phyloP scores from a whole-genome alignment of 2,329 filamentous ascomycete genomes.

The Fusarium algeriense region DNA sequence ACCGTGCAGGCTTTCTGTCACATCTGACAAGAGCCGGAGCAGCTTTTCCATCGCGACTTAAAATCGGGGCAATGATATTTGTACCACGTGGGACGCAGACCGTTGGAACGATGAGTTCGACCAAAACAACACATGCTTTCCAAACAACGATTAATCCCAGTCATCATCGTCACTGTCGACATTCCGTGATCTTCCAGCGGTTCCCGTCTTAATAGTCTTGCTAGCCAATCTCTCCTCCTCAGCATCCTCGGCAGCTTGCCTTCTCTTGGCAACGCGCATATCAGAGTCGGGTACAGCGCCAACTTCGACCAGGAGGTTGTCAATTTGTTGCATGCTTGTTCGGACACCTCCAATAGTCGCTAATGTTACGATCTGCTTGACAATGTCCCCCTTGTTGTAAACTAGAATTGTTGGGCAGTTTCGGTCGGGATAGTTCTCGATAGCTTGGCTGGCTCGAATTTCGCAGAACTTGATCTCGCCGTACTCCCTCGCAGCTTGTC shows the following conservation, averaged over 20 bases:
- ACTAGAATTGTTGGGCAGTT: constrained; percentile 96
- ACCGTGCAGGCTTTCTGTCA: not conserved
- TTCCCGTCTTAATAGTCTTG: constrained; percentile 65
- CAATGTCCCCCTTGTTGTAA: constrained; percentile 93
- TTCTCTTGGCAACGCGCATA: constrained; percentile 76
- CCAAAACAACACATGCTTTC: not conserved
- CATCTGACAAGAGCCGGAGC: not conserved
- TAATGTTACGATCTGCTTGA: constrained; percentile 91
- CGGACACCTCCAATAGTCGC: constrained; percentile 79
- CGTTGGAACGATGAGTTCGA: not conserved
- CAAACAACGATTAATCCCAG: constrained; percentile 65
- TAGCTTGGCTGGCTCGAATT: constrained; percentile 90
- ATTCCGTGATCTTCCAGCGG: constrained; percentile 58
- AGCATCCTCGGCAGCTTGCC: constrained; percentile 69
- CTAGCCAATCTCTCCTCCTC: constrained; percentile 66
- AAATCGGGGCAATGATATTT: not conserved
- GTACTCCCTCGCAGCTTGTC: constrained; percentile 84
- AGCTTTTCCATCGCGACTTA: not conserved
- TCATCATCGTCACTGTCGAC: constrained; percentile 70
- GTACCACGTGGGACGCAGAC: not conserved
- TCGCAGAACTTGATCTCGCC: constrained; percentile 98
- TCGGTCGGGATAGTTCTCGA: constrained; percentile 93
- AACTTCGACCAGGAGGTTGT: constrained; percentile 83
- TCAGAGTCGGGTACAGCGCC: constrained; percentile 85
- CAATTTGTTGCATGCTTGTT: constrained; percentile 79